phyloP scores from a whole-genome alignment of 306 rosid species.

The Carpinus viminea region DNA sequence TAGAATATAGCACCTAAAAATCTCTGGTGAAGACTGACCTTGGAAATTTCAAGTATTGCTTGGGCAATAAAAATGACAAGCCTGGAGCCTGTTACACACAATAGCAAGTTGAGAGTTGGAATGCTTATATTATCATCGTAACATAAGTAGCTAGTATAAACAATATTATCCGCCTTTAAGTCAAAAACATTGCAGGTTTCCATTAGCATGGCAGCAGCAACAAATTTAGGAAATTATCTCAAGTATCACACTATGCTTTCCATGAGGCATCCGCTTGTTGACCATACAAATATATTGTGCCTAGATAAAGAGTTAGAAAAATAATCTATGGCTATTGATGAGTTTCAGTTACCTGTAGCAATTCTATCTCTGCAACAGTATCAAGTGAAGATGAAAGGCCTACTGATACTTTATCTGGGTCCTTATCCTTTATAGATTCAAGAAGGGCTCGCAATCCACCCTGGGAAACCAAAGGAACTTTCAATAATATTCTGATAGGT shows the following conservation, averaged over 20 bases:
- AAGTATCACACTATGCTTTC: background rate
- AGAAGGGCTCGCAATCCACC: slow-evolving; percentile 81
- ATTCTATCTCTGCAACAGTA: slow-evolving; percentile 78
- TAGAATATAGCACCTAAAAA: slow-evolving; percentile 9
- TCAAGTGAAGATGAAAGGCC: slow-evolving; percentile 79
- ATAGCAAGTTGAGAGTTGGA: slow-evolving; percentile 31
- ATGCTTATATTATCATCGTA: slow-evolving; percentile 8
- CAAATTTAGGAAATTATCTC: slow-evolving; percentile 3
- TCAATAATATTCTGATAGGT: slow-evolving; percentile 22
- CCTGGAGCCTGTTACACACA: slow-evolving; percentile 80
- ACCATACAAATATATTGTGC: background rate
- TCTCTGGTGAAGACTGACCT: slow-evolving; percentile 49
- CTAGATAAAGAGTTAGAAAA: background rate
- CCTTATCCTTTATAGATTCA: slow-evolving; percentile 65
- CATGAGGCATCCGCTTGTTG: background rate
- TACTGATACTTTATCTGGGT: slow-evolving; percentile 80
- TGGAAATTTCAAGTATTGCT: slow-evolving; percentile 70
- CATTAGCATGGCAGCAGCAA: slow-evolving; percentile 10
- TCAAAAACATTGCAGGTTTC: slow-evolving; percentile 14
- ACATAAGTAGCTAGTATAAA: background rate
- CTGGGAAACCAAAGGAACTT: slow-evolving; percentile 46
- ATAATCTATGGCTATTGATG: slow-evolving; percentile 6
- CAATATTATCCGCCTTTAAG: background rate
- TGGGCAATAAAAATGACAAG: slow-evolving; percentile 81
- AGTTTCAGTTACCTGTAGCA: slow-evolving; percentile 64